A percentile compares a stretch with the other conserved stretches of the same genome.
phyloP scores from a whole-genome alignment of 148 eudicot species.

The Vaccinium darrowii region DNA sequence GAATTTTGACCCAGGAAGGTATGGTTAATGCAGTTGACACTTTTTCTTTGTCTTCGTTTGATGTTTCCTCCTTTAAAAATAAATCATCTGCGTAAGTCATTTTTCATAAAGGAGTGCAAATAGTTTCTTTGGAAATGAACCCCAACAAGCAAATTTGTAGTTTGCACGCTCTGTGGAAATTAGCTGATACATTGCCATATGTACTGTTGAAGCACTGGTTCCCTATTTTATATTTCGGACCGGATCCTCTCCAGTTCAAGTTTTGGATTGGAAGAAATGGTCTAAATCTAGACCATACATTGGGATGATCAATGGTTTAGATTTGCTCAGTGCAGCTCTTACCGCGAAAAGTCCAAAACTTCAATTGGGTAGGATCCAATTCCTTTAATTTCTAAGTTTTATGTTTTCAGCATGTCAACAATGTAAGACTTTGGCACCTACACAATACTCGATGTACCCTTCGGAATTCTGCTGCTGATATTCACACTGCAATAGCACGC shows the following conservation, averaged over 20 bases:
- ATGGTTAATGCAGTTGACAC: slow-evolving; percentile 16
- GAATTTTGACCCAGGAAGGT: slow-evolving; percentile 87
- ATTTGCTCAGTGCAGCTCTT: no score
- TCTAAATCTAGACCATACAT: no score
- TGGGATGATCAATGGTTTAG: no score
- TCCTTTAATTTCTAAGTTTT: neutral
- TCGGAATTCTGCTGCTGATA: neutral
- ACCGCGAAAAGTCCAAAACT: no score
- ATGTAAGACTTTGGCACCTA: neutral
- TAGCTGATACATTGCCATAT: neutral
- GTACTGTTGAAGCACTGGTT: neutral
- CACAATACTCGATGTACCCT: neutral
- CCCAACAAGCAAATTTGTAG: neutral
- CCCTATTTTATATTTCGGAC: neutral
- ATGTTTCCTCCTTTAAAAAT: neutral
- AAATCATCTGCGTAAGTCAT: neutral
- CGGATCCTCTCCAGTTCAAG: no score
- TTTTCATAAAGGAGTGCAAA: neutral
- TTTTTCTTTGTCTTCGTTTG: neutral
- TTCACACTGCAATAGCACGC: neutral
- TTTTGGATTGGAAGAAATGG: no score
- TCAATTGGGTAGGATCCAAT: no score
- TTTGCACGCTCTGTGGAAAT: neutral
- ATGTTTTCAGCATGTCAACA: neutral
- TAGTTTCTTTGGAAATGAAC: neutral